Evolutionary conservation across 306 rosid species (phyloP).

Genomic region (Pterocarpus santalinus): DNA sequence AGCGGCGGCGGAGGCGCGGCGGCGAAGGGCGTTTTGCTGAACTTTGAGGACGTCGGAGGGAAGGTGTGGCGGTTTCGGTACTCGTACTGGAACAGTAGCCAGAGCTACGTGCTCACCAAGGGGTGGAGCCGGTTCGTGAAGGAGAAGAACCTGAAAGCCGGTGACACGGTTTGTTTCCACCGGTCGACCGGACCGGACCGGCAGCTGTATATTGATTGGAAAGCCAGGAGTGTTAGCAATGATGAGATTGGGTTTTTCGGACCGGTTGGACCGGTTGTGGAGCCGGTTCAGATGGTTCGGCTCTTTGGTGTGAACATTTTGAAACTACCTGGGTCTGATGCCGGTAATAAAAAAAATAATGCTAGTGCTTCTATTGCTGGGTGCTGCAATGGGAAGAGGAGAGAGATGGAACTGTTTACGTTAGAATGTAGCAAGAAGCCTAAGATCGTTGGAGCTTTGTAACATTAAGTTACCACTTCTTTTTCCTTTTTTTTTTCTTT

Average conservation of each 20-base stretch:
- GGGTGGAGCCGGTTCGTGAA: slow-evolving; percentile 99
- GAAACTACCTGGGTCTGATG: slow-evolving; percentile 60
- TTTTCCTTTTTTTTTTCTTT: background rate
- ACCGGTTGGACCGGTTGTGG: slow-evolving; percentile 58
- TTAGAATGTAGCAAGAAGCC: slow-evolving; percentile 83
- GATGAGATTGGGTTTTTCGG: slow-evolving; percentile 25
- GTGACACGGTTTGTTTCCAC: slow-evolving; percentile 82
- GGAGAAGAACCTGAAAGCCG: slow-evolving; percentile 88
- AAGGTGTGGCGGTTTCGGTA: slow-evolving; percentile 97
- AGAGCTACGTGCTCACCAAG: slow-evolving; percentile 90
- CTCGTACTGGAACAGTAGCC: slow-evolving; percentile 98
- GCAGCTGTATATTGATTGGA: slow-evolving; percentile 86
- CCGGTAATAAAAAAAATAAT: slow-evolving; percentile 6
- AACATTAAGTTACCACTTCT: slow-evolving; percentile 36
- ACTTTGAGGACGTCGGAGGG: slow-evolving; percentile 90
- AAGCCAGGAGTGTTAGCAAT: slow-evolving; percentile 40
- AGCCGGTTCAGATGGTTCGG: slow-evolving; percentile 82
- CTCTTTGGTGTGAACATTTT: slow-evolving; percentile 93
- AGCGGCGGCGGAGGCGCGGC: slow-evolving; percentile 15
- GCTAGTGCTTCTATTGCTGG: slow-evolving; percentile 42
- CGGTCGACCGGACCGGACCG: slow-evolving; percentile 77
- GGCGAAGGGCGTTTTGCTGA: slow-evolving; percentile 71
- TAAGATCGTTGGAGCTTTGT: slow-evolving; percentile 91
- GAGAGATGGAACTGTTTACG: slow-evolving; percentile 70
- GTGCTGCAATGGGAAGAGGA: slow-evolving; percentile 72